Percentiles rank a stretch among this genome's conserved stretches.
Conservation (phyloP, 305 asterid species). For the Solanum chacoense region DNA sequence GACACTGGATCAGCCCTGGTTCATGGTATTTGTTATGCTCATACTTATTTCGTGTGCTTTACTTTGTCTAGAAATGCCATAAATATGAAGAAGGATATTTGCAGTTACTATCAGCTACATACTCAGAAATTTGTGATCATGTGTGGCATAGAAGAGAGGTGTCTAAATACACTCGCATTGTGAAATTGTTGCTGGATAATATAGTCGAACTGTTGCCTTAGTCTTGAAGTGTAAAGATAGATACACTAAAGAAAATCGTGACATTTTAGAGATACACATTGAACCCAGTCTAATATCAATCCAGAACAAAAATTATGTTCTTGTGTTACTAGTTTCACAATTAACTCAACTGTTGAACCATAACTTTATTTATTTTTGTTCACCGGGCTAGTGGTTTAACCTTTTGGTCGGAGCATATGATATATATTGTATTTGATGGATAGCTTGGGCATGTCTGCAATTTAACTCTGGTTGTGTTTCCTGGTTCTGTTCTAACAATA, state of each 20-base stretch:
- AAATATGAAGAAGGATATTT: background rate
- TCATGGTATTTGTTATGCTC: conserved; percentile 51
- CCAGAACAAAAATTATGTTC: background rate
- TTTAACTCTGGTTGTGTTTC: background rate
- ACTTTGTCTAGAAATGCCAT: background rate
- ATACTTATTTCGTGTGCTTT: background rate
- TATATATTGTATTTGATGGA: background rate
- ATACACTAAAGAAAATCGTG: background rate
- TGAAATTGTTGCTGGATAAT: background rate
- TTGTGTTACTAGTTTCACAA: background rate
- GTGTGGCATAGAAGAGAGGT: background rate
- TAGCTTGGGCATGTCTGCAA: background rate
- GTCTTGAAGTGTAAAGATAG: background rate
- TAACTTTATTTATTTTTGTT: background rate
- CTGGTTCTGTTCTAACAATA: background rate
- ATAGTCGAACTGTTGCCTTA: background rate
- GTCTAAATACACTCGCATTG: background rate
- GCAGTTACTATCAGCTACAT: background rate
- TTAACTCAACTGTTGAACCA: background rate
- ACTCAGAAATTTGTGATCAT: background rate
- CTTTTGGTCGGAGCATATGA: background rate
- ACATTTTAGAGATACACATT: background rate
- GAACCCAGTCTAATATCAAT: background rate
- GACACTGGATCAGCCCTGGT: conserved; percentile 86
- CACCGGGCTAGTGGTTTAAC: background rate